phyloP scores from a whole-genome alignment of 2,329 filamentous ascomycete species.

The Elsinoe arachidis region DNA sequence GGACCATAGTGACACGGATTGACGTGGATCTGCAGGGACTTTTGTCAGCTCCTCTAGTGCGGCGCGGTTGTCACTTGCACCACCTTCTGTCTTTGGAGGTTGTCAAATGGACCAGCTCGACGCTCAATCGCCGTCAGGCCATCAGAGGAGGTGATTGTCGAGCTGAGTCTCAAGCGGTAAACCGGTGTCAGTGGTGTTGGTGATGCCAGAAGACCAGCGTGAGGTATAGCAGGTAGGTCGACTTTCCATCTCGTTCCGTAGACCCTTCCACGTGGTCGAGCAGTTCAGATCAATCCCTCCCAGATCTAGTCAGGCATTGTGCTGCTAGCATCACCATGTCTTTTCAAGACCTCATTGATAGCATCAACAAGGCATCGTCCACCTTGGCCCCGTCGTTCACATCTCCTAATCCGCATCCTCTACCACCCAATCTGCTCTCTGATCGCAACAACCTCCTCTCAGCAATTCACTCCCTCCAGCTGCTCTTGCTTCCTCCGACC shows the following conservation, averaged over 20 bases:
- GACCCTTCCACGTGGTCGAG: background rate
- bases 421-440: background rate
- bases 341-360: background rate
- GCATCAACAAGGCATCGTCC: background rate
- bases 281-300: background rate
- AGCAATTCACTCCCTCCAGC: background rate
- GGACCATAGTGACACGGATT: background rate
- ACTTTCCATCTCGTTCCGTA: background rate
- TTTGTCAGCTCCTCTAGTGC: background rate
- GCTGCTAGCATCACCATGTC: background rate
- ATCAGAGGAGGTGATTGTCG: background rate
- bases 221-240: background rate
- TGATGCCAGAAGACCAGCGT: background rate
- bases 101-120: background rate
- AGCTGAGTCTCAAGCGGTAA: background rate
- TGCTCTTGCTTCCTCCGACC: background rate
- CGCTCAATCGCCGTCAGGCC: background rate
- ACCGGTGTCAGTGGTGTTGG: too few relatives aligned
- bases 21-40: background rate
- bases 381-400: background rate
- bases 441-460: background rate
- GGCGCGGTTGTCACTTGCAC: background rate
- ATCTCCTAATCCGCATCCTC: background rate
- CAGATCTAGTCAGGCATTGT: too few relatives aligned
- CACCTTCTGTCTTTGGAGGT: background rate